Percentiles rank a stretch among this genome's conserved stretches.
Conservation (phyloP, 2,329 filamentous ascomycete genomes). For the Colletotrichum chrysophilum region DNA sequence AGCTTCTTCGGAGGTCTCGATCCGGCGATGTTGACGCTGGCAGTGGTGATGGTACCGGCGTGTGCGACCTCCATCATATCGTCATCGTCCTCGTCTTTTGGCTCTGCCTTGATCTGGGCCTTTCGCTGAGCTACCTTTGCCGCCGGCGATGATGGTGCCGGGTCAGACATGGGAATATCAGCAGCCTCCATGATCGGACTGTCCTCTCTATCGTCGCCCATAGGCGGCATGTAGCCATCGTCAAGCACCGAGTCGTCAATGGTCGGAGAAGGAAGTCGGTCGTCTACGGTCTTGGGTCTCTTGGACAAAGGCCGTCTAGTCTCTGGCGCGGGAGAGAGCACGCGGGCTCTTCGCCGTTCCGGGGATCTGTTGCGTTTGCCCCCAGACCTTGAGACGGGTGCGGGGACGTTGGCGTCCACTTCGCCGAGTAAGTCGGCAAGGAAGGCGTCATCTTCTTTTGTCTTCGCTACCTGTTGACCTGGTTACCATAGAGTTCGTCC, state of each 20-base stretch:
- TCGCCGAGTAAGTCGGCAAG: conserved; percentile 84
- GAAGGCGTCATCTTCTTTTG: conserved; percentile 88
- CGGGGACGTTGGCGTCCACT: conserved; percentile 77
- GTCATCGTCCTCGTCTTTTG: conserved; percentile 72
- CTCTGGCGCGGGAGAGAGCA: conserved; percentile 75
- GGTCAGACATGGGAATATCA: conserved; percentile 82
- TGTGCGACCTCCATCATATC: conserved; percentile 89
- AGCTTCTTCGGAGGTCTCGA: conserved; percentile 79
- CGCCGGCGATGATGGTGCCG: conserved; percentile 85
- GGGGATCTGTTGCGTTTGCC: conserved; percentile 73
- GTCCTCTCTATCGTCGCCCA: conserved; percentile 57
- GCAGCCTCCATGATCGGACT: conserved; percentile 44
- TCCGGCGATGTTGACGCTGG: conserved; percentile 85
- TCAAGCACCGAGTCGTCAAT: conserved; percentile 58
- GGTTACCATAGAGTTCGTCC: background rate
- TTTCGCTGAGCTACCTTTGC: conserved; percentile 80
- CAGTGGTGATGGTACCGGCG: conserved; percentile 68
- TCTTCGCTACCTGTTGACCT: conserved; percentile 67
- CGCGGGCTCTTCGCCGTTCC: conserved; percentile 78
- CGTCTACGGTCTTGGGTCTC: conserved; percentile 59
- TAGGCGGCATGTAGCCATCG: conserved; percentile 58
- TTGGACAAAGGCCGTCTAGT: conserved; percentile 60
- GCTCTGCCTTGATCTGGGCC: conserved; percentile 53
- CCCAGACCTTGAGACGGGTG: conserved; percentile 58
- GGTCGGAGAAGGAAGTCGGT: conserved; percentile 50